Conservation (phyloP, 208 protist species). For the Leptomonas pyrrhocoris region DNA sequence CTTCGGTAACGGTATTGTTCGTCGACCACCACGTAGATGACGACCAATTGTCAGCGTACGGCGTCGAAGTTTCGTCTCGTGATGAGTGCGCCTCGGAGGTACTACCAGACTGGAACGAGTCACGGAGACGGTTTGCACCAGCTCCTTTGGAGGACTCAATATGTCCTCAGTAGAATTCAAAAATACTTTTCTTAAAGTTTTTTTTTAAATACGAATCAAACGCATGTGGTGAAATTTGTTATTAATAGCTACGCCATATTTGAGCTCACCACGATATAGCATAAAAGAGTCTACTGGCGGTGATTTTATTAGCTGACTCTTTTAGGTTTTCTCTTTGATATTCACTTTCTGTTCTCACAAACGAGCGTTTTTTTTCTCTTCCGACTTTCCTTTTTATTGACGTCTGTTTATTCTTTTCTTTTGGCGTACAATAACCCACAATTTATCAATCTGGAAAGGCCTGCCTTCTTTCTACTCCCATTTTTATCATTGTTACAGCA, state of each 20-base stretch:
- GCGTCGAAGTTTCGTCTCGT: constrained; percentile 8
- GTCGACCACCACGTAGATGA: constrained; percentile 29
- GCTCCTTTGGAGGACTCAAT: constrained; percentile 2
- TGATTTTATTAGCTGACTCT: constrained; percentile 1
- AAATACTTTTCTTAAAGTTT: not conserved
- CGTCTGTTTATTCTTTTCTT: not conserved
- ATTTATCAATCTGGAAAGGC: not conserved
- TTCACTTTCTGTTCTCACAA: not conserved
- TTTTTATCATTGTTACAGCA: no score
- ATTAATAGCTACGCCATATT: no score
- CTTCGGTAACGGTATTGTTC: constrained; percentile 15
- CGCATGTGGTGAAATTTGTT: no score
- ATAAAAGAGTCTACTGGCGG: no score
- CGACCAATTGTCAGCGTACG: constrained; percentile 17
- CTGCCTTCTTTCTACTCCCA: no score
- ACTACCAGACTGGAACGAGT: constrained; percentile 16
- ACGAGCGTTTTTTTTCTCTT: not conserved
- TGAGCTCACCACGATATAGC: no score
- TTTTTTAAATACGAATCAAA: not conserved
- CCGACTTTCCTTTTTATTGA: no score
- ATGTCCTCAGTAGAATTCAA: not conserved
- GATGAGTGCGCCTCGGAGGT: constrained; percentile 7
- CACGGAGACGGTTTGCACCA: constrained; percentile 15
- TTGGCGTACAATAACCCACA: no score
- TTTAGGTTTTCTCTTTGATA: not conserved